A percentile compares a stretch with the other conserved stretches of the same genome.
phyloP scores from a whole-genome alignment of 2,329 filamentous ascomycete species.

The Cladosporium sp. region DNA sequence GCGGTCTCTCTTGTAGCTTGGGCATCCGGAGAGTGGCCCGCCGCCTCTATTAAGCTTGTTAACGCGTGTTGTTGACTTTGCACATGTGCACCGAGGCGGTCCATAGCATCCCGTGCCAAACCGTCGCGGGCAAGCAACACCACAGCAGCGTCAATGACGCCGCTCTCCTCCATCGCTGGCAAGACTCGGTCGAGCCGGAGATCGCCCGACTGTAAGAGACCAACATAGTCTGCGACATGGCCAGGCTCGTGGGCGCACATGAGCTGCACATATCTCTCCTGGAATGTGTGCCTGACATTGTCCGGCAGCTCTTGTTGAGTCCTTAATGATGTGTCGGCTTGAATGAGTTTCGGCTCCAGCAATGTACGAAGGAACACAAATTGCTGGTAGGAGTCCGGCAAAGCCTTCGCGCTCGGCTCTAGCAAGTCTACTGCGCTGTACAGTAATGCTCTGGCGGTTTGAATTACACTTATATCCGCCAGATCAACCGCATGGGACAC shows the following conservation, averaged over 20 bases:
- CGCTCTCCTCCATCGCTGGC: slow-evolving; percentile 80
- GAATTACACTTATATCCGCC: slow-evolving; percentile 58
- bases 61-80: slow-evolving; percentile 72
- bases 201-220: slow-evolving; percentile 67
- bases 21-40: slow-evolving; percentile 50
- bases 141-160: slow-evolving; percentile 87
- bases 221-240: slow-evolving; percentile 81
- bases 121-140: slow-evolving; percentile 86
- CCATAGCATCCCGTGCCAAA: slow-evolving; percentile 74
- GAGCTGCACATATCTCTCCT: slow-evolving; percentile 80
- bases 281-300: slow-evolving; percentile 45
- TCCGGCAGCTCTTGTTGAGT: slow-evolving; percentile 15
- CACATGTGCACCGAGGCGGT: slow-evolving; percentile 74
- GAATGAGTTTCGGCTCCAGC: slow-evolving; percentile 53
- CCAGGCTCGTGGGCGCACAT: slow-evolving; percentile 81
- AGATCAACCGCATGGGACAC: slow-evolving; percentile 60
- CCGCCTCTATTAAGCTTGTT: slow-evolving; percentile 62
- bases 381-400: slow-evolving; percentile 58
- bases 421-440: slow-evolving; percentile 59
- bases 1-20: slow-evolving; percentile 58
- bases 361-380: slow-evolving; percentile 72
- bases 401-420: slow-evolving; percentile 55
- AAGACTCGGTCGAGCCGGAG: slow-evolving; percentile 73
- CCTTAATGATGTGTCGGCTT: slow-evolving; percentile 27
- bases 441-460: slow-evolving; percentile 60